Conservation (phyloP, 1,139 yeast genomes). For the Suhomyces terraborum region DNA sequence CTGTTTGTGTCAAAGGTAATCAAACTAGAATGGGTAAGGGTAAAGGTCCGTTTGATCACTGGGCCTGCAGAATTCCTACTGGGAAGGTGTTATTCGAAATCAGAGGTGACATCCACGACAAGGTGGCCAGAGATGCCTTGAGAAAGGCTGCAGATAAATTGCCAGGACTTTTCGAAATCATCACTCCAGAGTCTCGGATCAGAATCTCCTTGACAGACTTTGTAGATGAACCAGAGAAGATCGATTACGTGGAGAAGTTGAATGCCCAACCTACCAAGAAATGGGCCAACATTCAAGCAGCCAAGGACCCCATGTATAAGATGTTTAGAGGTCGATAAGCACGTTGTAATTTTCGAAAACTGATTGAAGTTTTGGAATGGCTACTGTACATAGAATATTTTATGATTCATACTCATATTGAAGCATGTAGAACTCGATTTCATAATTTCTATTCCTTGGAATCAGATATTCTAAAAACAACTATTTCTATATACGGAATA, state of each 20-base stretch:
- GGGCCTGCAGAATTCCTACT: conserved; percentile 96
- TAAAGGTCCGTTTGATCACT: conserved; percentile 95
- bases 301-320: conserved; percentile 53
- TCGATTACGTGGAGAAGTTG: conserved; percentile 58
- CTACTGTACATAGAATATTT: background rate
- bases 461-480: no score
- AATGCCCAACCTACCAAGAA: conserved; percentile 67
- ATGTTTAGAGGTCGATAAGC: conserved; percentile 54
- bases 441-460: background rate
- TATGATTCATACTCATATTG: background rate
- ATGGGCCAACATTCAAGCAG: conserved; percentile 49
- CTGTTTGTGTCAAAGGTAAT: conserved; percentile 95
- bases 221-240: conserved; percentile 45
- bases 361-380: background rate
- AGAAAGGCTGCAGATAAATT: conserved; percentile 89
- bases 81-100: conserved; percentile 92
- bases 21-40: conserved; percentile 99
- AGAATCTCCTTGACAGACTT: conserved; percentile 67
- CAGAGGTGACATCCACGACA: conserved; percentile 78
- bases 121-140: conserved; percentile 87
- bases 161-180: conserved; percentile 90
- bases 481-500: no score
- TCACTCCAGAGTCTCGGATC: conserved; percentile 63
- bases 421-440: background rate
- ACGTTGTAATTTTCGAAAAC: no score